Evolutionary conservation across 1,284 basidiomycete genomes (phyloP).

Genomic region (Retiboletus flavoniger): DNA sequence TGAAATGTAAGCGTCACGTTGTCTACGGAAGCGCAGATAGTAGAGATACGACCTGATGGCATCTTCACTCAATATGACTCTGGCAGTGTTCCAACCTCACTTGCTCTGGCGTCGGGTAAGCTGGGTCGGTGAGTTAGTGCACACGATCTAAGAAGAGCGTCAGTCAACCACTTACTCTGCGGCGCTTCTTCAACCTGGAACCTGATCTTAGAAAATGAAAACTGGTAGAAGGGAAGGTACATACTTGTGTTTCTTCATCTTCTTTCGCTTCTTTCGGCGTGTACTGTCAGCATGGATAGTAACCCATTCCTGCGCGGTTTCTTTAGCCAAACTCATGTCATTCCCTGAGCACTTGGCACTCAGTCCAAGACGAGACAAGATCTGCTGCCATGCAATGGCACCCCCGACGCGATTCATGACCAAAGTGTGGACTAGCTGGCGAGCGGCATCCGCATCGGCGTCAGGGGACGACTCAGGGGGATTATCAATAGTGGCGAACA

Average conservation of each 20-base stretch:
- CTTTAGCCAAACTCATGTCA: conserved; percentile 46
- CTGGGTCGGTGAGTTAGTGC: conserved; percentile 21
- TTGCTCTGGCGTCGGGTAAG: conserved; percentile 36
- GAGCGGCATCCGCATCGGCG: conserved; percentile 72
- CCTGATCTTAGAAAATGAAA: conserved; percentile 6
- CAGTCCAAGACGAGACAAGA: conserved; percentile 60
- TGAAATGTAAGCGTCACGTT: background rate
- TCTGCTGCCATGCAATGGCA: conserved; percentile 62
- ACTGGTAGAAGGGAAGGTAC: conserved; percentile 30
- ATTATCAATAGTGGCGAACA: conserved; percentile 40
- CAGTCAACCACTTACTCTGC: conserved; percentile 36
- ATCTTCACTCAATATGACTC: background rate
- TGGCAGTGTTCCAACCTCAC: conserved; percentile 14
- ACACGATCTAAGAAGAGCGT: background rate
- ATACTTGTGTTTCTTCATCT: conserved; percentile 91
- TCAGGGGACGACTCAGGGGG: conserved; percentile 57
- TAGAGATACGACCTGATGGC: background rate
- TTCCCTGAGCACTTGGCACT: conserved; percentile 47
- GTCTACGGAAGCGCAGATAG: conserved; percentile 12
- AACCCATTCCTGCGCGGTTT: conserved; percentile 57
- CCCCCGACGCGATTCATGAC: conserved; percentile 62
- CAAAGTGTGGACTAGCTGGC: conserved; percentile 66
- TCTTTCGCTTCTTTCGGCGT: conserved; percentile 79
- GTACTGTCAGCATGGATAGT: conserved; percentile 72
- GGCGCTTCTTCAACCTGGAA: conserved; percentile 45